Conservation (phyloP, 2,329 filamentous ascomycete genomes). For the Colletotrichum destructivum region DNA sequence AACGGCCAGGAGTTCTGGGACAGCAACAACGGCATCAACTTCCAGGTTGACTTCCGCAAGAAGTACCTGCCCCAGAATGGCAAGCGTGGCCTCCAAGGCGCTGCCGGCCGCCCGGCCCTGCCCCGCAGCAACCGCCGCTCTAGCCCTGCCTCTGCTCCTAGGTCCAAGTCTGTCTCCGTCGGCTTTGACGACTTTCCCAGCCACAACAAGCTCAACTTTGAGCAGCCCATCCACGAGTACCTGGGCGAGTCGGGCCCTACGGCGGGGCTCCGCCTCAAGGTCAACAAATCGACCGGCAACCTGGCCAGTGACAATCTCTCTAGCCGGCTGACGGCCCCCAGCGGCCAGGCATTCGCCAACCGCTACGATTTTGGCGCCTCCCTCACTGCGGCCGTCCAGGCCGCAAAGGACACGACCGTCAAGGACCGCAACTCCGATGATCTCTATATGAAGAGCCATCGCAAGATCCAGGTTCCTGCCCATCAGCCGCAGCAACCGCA, state of each 20-base stretch:
- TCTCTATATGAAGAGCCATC: slow-evolving; percentile 69
- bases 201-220: slow-evolving; percentile 71
- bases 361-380: slow-evolving; percentile 98
- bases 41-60: slow-evolving; percentile 93
- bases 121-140: slow-evolving; percentile 77
- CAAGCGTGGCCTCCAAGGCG: slow-evolving; percentile 67
- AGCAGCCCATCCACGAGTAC: slow-evolving; percentile 73
- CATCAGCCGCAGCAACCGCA: slow-evolving; percentile 35
- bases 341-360: slow-evolving; percentile 86
- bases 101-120: slow-evolving; percentile 67
- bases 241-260: slow-evolving; percentile 73
- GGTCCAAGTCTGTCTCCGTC: slow-evolving; percentile 69
- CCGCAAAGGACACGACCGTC: slow-evolving; percentile 75
- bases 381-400: slow-evolving; percentile 84
- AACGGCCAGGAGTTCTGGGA: slow-evolving; percentile 94
- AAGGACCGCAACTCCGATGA: slow-evolving; percentile 67
- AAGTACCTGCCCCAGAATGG: slow-evolving; percentile 76
- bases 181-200: slow-evolving; percentile 81
- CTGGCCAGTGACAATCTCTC: slow-evolving; percentile 75
- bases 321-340: slow-evolving; percentile 67
- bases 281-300: slow-evolving; percentile 74
- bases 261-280: slow-evolving; percentile 77
- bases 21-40: slow-evolving; percentile 90
- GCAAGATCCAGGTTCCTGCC: slow-evolving; percentile 52
- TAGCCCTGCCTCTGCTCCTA: slow-evolving; percentile 57